These are phyloP conservation scores for Stromatinia cepivora DNA, from an alignment of 2,329 filamentous ascomycete species.

Conservation along the genomic window DNA sequence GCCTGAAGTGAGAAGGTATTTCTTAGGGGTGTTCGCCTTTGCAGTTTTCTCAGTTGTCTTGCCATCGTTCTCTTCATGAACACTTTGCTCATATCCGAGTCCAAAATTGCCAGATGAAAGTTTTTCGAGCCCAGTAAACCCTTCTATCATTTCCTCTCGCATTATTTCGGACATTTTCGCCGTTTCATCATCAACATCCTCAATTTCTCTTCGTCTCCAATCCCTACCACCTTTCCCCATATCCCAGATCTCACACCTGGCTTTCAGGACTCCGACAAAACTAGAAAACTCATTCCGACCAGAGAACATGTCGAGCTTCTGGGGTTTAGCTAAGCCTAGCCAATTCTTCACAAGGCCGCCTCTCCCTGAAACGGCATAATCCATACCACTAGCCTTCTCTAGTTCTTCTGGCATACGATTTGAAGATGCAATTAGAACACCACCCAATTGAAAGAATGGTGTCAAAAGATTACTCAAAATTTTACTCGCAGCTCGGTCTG, in stretches of 20 bases:
- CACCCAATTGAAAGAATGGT: conserved; percentile 77
- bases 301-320: conserved; percentile 45
- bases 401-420: conserved; percentile 84
- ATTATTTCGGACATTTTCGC: conserved; percentile 40
- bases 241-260: conserved; percentile 80
- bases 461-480: conserved; percentile 78
- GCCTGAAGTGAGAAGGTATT: conserved; percentile 35
- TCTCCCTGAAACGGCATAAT: conserved; percentile 58
- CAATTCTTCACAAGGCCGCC: conserved; percentile 53
- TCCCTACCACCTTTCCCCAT: conserved; percentile 71
- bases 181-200: conserved; percentile 36
- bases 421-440: conserved; percentile 76
- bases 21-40: conserved; percentile 31
- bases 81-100: conserved; percentile 17
- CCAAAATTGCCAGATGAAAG: conserved; percentile 20
- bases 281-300: conserved; percentile 70
- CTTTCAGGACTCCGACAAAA: conserved; percentile 74
- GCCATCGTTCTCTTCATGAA: conserved; percentile 1
- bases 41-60: conserved; percentile 21
- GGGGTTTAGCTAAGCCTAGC: conserved; percentile 46
- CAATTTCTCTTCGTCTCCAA: conserved; percentile 61
- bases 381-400: conserved; percentile 70
- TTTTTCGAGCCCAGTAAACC: conserved; percentile 27
- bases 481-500: conserved; percentile 74
- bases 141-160: conserved; percentile 38